Base-by-base conservation (phyloP, 441 rosid genomes). In the Flueggea neowawraea region DNA sequence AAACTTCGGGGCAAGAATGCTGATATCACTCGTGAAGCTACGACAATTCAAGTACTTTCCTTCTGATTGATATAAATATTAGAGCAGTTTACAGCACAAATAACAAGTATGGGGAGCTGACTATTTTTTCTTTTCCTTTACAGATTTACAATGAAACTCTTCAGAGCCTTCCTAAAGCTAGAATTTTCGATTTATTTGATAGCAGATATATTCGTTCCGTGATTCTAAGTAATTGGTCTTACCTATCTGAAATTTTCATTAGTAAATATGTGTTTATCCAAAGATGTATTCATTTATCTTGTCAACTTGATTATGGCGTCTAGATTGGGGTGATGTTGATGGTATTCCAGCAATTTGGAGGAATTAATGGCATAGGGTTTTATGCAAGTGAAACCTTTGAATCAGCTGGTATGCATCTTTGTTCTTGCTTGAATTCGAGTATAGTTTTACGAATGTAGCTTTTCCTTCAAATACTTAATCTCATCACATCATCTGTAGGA, bases 241-340 rank as follows among this genome's bases (percentile, higher is more conserved):
- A 22, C 54, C 16, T 63, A 48, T 36, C 41, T 36, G 41, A 8
- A 36, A 36, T 0, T 36, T 36, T 5, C 28, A 22, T 22, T 36
- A 1, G 41, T 36, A 5, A 5, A 36, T 36, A 36, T 36, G 6
- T 36, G 6, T 33, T 3, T 5, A 5, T 36, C 6, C 41, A 36
- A 36, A 4, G 9, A n/a, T 60, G 47, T 36, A 52, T 43, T 60
- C 16, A 59, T 58, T 44, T 15, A n/a, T 56, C 11, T 32, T 68
- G 32, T 50, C 41, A 66, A 69, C 52, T 53, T 32, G 50, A n/a
- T 43, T 63, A 49, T 61, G 70, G 31, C 59, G 33, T 67, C 48
- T 70, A 90, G 98, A 90, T 90, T 57, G 97, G 95, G 47, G 91
- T 93, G 53, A 87, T 88, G 43, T 67, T 93, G 52, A 90, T 93